Evolutionary conservation across 106 monocot species (phyloP), one percentile per base, ranked within the genome.

Genomic region (Hemerocallis citrina): DNA sequence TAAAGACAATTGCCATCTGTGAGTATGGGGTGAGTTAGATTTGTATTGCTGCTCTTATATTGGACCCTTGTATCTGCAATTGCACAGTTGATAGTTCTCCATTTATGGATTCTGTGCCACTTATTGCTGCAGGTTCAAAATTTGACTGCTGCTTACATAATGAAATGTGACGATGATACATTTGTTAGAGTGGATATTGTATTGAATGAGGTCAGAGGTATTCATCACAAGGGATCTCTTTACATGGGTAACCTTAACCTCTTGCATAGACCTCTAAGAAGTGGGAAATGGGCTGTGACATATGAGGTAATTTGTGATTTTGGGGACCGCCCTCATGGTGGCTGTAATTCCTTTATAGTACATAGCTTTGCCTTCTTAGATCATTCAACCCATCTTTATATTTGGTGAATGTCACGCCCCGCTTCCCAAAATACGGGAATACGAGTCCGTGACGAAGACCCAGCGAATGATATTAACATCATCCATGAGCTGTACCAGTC

Each of bases 111-210:
- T 36, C 7, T 35, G 4, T 28, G 25, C 51, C 35, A 57, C 57
- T 34, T 38, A 35, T 35, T 61, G 24, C 39, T 72, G 43, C 64
- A 93, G 93, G 74, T 93, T 29, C 71, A 75, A 5, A 88, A 89
- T 70, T 7, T 85, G 62, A 88, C 75, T 57, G 70, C 84, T 49
- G 68, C 76, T 21, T 82, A 96, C 49, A 87, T 91, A 34, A 91
- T 96, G 96, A 96, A 96, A 82, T 81, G 87, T 51, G 96, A 96
- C 30, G 96, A 96, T 59, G 96, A 96, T 54, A 96, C 96, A 52
- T 96, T 96, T 79, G 67, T 96, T 30, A 68, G 90, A 67, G 66
- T 96, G 43, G 96, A 96, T 62, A 74, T 81, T 57, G 74, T 96
- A 14, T 52, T 96, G 56, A 74, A 74, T 66, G 76, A 79, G 69